Evolutionary conservation across 2,329 filamentous ascomycete genomes (phyloP).

Genomic region (Trematosphaeria pertusa): DNA sequence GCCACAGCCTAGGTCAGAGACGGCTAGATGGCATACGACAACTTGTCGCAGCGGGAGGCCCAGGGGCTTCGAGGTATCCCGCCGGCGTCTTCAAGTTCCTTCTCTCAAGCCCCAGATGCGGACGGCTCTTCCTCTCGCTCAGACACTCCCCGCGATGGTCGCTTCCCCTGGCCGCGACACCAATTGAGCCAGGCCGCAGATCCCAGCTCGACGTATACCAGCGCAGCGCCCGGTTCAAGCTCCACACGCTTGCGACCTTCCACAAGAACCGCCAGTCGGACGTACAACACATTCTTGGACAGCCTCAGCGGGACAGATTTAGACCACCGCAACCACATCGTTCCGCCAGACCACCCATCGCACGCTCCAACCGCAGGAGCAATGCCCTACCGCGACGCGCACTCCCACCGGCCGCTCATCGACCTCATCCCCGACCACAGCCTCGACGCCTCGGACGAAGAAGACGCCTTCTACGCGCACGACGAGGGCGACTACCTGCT

Average conservation of each 20-base stretch:
- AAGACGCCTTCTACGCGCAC: conserved; percentile 44
- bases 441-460: conserved; percentile 49
- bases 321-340: neutral
- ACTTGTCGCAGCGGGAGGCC: neutral
- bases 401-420: conserved; percentile 33
- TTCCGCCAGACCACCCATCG: neutral
- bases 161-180: neutral
- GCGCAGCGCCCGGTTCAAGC: too few species aligned
- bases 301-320: neutral
- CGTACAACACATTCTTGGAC: too few species aligned
- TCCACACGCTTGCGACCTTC: too few species aligned
- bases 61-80: conserved; percentile 2
- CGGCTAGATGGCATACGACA: conserved; percentile 8
- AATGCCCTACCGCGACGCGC: conserved; percentile 29
- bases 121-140: neutral
- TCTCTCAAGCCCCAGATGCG: conserved; percentile 1
- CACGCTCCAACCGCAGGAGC: too few species aligned
- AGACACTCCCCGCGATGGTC: neutral
- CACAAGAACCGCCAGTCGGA: too few species aligned
- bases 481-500: conserved; percentile 44
- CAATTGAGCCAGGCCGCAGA: neutral
- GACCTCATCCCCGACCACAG: conserved; percentile 37
- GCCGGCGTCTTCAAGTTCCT: neutral
- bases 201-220: too few species aligned
- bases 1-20: neutral